These are phyloP conservation scores for Pulveroboletus sp. DNA, from an alignment of 768 basidiomycete genomes.

Conservation along the genomic window DNA sequence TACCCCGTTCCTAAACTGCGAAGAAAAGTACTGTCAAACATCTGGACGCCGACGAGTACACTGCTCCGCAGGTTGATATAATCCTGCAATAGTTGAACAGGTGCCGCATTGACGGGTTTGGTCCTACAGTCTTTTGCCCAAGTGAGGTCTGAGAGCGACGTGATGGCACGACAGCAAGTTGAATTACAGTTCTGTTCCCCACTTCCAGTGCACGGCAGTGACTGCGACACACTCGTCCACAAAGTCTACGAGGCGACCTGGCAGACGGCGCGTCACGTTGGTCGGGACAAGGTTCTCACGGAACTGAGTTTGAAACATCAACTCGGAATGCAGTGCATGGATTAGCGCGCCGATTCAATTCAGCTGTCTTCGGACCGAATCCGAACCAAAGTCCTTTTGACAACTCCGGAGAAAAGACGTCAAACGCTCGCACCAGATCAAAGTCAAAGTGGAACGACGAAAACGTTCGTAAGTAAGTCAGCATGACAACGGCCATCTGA, in stretches of 20 bases:
- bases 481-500: conserved; percentile 4
- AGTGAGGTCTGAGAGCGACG: background rate
- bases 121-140: no score
- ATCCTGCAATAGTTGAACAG: no score
- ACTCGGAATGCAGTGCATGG: no score
- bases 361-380: background rate
- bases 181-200: background rate
- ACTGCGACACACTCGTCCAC: background rate
- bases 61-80: background rate
- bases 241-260: background rate
- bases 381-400: no score
- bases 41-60: background rate
- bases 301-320: no score
- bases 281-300: no score
- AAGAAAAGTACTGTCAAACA: background rate
- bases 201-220: background rate
- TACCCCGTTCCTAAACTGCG: no score
- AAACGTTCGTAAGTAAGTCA: conserved; percentile 1
- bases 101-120: no score
- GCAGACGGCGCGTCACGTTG: background rate
- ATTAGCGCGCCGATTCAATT: background rate
- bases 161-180: background rate
- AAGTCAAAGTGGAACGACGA: background rate
- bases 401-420: background rate
- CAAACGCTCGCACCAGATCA: background rate